Conservation (phyloP, 768 basidiomycete genomes). For the Hortiboletus flavorubellus region DNA sequence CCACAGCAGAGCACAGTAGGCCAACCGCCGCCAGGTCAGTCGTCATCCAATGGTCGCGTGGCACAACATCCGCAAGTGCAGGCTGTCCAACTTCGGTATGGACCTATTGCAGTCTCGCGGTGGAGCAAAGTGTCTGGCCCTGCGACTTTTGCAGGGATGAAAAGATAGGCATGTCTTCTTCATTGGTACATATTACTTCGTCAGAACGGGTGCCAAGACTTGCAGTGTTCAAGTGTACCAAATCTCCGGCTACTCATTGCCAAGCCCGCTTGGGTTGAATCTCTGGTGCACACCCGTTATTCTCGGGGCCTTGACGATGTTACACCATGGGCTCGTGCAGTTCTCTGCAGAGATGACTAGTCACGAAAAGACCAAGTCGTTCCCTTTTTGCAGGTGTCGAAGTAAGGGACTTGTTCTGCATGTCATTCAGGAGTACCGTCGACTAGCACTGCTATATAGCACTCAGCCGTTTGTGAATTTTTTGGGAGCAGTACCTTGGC, state of each 20-base stretch:
- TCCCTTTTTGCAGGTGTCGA: too few species aligned
- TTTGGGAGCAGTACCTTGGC: slow-evolving; percentile 21
- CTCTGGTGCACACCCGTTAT: slow-evolving; percentile 3
- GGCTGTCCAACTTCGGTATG: slow-evolving; percentile 43
- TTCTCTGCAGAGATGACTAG: background rate
- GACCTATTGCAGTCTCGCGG: slow-evolving; percentile 57
- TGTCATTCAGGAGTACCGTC: slow-evolving; percentile 12
- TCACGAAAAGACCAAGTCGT: slow-evolving; percentile 2
- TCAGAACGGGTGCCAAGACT: slow-evolving; percentile 3
- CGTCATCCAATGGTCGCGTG: slow-evolving; percentile 24
- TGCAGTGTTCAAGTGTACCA: slow-evolving; percentile 4
- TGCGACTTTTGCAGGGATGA: slow-evolving; percentile 56
- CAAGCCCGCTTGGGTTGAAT: background rate
- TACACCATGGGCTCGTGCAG: background rate
- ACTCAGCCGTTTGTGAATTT: slow-evolving; percentile 17
- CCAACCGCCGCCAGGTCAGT: slow-evolving; percentile 21
- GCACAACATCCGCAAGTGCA: slow-evolving; percentile 15
- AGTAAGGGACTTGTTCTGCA: background rate
- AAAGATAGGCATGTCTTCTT: slow-evolving; percentile 42
- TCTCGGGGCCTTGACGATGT: slow-evolving; percentile 2
- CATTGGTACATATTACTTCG: background rate
- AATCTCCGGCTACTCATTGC: background rate
- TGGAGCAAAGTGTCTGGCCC: slow-evolving; percentile 80
- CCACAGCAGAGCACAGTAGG: slow-evolving; percentile 24
- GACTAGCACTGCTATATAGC: slow-evolving; percentile 13